These are phyloP conservation scores for Fusarium longipes DNA, from an alignment of 2,329 filamentous ascomycete genomes.

Conservation along the genomic window DNA sequence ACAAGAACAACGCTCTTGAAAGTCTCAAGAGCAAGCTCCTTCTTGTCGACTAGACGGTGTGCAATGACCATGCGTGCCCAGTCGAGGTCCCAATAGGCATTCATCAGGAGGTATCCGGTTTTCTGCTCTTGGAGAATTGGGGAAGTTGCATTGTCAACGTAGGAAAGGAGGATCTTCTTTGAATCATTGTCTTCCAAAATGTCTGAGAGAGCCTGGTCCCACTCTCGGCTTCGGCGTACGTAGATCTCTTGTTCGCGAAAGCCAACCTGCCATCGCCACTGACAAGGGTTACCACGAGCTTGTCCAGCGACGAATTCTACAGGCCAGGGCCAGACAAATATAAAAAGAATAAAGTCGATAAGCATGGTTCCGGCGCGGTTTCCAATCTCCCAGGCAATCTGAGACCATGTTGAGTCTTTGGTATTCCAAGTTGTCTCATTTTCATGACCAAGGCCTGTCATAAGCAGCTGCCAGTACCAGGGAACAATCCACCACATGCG, in stretches of 20 bases:
- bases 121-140: conserved; percentile 75
- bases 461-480: conserved; percentile 76
- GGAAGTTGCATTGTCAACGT: conserved; percentile 76
- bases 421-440: conserved; percentile 75
- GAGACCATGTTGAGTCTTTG: conserved; percentile 64
- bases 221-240: conserved; percentile 79
- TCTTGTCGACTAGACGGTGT: conserved; percentile 74
- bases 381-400: conserved; percentile 67
- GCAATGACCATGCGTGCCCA: conserved; percentile 83
- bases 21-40: conserved; percentile 69
- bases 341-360: conserved; percentile 76
- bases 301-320: conserved; percentile 75
- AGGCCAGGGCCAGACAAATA: conserved; percentile 79
- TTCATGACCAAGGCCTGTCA: conserved; percentile 71
- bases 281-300: conserved; percentile 68
- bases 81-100: conserved; percentile 87
- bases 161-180: conserved; percentile 68
- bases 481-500: conserved; percentile 76
- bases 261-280: conserved; percentile 79
- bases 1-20: conserved; percentile 79
- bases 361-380: conserved; percentile 74
- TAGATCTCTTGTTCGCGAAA: conserved; percentile 85
- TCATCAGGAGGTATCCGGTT: conserved; percentile 89
- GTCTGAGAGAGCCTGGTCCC: conserved; percentile 71
- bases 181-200: conserved; percentile 64